These are phyloP conservation scores for Mortierella sp. DNA, from an alignment of 371 early-diverging fungal genomes.

Conservation along the genomic window DNA sequence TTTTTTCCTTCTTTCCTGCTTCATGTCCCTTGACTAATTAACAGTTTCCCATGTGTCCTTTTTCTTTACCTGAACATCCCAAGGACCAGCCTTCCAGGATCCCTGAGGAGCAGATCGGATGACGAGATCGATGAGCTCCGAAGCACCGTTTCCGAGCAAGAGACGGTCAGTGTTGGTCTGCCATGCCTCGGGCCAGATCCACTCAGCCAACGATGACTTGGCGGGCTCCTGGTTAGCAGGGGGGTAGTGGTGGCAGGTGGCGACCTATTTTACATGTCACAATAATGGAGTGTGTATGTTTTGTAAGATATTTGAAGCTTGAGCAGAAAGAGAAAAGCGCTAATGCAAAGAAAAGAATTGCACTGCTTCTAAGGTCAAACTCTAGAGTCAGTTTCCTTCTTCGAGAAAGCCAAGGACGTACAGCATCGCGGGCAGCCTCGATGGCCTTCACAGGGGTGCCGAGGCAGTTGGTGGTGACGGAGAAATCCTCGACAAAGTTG, in stretches of 20 bases:
- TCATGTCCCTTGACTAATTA: not conserved
- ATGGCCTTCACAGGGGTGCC: slow-evolving; percentile 84
- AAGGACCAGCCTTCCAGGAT: slow-evolving; percentile 88
- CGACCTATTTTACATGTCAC: slow-evolving; percentile 59
- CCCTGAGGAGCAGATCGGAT: slow-evolving; percentile 79
- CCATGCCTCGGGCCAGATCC: slow-evolving; percentile 78
- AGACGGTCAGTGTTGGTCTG: slow-evolving; percentile 68
- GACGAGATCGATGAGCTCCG: slow-evolving; percentile 89
- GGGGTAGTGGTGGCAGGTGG: slow-evolving; percentile 86
- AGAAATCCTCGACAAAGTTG: slow-evolving; percentile 91
- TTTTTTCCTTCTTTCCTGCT: not conserved
- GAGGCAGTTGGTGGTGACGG: slow-evolving; percentile 89
- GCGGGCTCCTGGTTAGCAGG: slow-evolving; percentile 93
- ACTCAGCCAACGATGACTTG: slow-evolving; percentile 82
- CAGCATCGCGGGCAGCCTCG: slow-evolving; percentile 79
- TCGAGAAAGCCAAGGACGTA: slow-evolving; percentile 57
- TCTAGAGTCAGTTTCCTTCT: not conserved
- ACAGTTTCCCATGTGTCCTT: too few species aligned
- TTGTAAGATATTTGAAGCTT: not conserved
- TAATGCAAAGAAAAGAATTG: not conserved
- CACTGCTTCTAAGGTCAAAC: not conserved
- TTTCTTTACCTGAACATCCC: slow-evolving; percentile 74
- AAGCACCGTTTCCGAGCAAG: slow-evolving; percentile 89
- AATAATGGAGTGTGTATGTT: not conserved
- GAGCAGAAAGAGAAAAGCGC: not conserved